Evolutionary conservation across 2,329 filamentous ascomycete species (phyloP), one percentile per base, ranked within the genome.

Genomic region (Colletotrichum sp.): DNA sequence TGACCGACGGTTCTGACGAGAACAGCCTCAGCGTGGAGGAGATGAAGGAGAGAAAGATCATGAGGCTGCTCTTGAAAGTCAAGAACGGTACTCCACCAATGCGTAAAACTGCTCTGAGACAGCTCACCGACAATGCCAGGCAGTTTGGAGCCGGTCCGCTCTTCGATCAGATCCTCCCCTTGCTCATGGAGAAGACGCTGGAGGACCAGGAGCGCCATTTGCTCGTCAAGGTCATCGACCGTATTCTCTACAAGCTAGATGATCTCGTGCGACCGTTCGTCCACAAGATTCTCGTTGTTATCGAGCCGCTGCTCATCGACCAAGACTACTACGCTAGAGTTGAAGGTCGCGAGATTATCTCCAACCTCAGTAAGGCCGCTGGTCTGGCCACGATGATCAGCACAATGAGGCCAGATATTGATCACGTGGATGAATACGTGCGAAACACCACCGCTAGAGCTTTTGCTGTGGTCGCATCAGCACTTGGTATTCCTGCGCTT

Each of bases 261-360:
- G 97, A 99, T 81, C 90, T 99, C 78, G 97, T 99, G 70, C 93
- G 97, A 55, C 97, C 97, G 26, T 99, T 96, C 78, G 96, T 98
- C 18, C 98, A 99, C 88, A 99, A 99, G 88, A 99, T 99, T 77
- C 87, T 99, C 74, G 97, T 99, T 69, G 97, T 99, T 82, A 99
- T 99, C 80, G 98, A 99, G 85, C 97, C 97, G n/a, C 89, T 99
- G 66, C 94, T 99, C 79, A 99, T 99, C 82, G 98, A 99, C 83
- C 97, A 99, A 87, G 98, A 99, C 86, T 99, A 99, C 87, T 99
- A 99, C 84, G 97, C 98, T 57, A 94, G 97, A 84, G 97, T 99
- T 7, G 97, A 99, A 85, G 97, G 97, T 85, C 95, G 97, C 80
- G 97, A 99, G 84, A 99, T 99, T 80, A 99, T 99, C 80, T 99